These are phyloP conservation scores for Amylocystis lapponica DNA, from an alignment of 768 basidiomycete genomes.

Conservation along the genomic window DNA sequence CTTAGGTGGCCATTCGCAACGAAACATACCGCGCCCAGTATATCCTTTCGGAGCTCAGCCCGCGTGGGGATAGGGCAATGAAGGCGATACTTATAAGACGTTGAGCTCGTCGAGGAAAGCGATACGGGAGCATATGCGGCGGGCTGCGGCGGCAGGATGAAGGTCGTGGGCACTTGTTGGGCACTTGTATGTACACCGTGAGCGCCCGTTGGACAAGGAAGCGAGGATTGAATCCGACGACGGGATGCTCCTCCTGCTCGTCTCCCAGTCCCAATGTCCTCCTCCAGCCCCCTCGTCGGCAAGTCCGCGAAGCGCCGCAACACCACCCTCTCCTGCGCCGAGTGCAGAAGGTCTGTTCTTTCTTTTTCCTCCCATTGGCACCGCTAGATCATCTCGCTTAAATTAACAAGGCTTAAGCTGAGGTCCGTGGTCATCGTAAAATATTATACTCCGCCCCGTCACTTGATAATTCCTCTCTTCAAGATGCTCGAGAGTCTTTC, in stretches of 20 bases:
- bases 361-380: neutral
- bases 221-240: too few species aligned
- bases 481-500: conserved; percentile 62
- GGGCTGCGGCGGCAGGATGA: too few species aligned
- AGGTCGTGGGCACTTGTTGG: too few species aligned
- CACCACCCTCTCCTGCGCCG: conserved; percentile 57
- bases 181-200: too few species aligned
- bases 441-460: conserved; percentile 7
- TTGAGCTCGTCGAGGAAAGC: too few species aligned
- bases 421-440: conserved; percentile 39
- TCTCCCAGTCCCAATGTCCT: conserved; percentile 7
- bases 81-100: too few species aligned
- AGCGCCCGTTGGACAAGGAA: too few species aligned
- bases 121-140: too few species aligned
- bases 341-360: conserved; percentile 54
- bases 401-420: conserved; percentile 49
- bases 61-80: too few species aligned
- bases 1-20: too few species aligned
- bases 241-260: neutral
- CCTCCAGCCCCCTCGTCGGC: conserved; percentile 9
- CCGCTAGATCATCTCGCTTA: conserved; percentile 7
- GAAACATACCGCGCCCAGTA: too few species aligned
- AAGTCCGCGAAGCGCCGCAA: conserved; percentile 23
- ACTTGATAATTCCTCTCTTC: conserved; percentile 5
- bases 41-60: too few species aligned